A percentile compares a stretch with the other conserved stretches of the same genome.
Evolutionary conservation across 2,329 filamentous ascomycete species (phyloP).

Genomic region (Fusarium sp.): DNA sequence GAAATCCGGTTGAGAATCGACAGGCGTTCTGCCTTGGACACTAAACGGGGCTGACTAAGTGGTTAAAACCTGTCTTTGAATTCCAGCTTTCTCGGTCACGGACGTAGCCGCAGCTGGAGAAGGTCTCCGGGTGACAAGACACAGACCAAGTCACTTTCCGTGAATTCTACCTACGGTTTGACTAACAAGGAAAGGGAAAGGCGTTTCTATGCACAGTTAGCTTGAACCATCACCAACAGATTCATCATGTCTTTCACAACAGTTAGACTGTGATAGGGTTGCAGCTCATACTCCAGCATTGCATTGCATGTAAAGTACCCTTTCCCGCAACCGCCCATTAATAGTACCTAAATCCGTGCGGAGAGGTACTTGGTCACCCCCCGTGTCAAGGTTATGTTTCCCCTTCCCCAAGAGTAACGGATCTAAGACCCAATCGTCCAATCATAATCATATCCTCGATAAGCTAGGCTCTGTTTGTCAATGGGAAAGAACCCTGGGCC

Average conservation of each 20-base stretch:
- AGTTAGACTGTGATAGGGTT: slow-evolving; percentile 17
- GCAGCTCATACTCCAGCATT: slow-evolving; percentile 19
- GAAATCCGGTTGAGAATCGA: slow-evolving; percentile 19
- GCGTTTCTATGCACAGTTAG: neutral
- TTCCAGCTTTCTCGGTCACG: slow-evolving; percentile 27
- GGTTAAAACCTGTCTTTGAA: slow-evolving; percentile 7
- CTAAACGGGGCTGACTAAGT: slow-evolving; percentile 15
- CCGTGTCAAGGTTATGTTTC: slow-evolving; percentile 35
- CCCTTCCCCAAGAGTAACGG: slow-evolving; percentile 26
- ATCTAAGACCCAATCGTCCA: slow-evolving; percentile 5
- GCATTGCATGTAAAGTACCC: slow-evolving; percentile 19
- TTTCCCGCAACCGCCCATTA: neutral
- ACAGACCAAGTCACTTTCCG: neutral
- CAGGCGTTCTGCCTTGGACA: slow-evolving; percentile 1
- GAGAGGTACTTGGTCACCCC: slow-evolving; percentile 23
- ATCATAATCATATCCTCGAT: neutral
- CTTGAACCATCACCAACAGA: slow-evolving; percentile 4
- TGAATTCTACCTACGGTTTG: neutral
- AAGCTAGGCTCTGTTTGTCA: slow-evolving; percentile 25
- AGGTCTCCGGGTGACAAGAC: slow-evolving; percentile 6
- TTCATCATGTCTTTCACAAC: neutral
- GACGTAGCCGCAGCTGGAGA: slow-evolving; percentile 14
- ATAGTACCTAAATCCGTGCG: slow-evolving; percentile 18
- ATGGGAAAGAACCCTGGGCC: slow-evolving; percentile 13
- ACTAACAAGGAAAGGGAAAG: neutral